Conservation (phyloP, 2,329 filamentous ascomycete species). For the Epichloe coenophiala region DNA sequence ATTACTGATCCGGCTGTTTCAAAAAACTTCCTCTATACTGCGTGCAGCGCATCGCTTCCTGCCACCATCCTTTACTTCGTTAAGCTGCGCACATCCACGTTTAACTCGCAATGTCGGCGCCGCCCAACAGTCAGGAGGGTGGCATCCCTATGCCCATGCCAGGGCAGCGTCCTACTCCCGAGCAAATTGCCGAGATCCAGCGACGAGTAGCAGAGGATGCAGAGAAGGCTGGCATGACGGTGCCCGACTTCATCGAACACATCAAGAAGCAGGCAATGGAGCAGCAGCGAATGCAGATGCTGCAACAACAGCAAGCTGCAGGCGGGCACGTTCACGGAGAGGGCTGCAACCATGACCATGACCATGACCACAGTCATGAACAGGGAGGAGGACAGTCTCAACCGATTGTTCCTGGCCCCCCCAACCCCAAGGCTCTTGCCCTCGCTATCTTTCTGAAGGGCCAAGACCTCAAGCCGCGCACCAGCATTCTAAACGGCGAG, state of each 20-base stretch:
- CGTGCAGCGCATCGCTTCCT: neutral
- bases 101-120: constrained; percentile 15
- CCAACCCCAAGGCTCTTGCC: constrained; percentile 78
- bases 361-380: constrained; percentile 12
- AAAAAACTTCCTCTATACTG: no score
- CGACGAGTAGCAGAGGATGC: constrained; percentile 72
- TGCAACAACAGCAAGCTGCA: constrained; percentile 16
- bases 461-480: constrained; percentile 79
- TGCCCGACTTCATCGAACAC: constrained; percentile 69
- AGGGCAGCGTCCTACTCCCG: constrained; percentile 50
- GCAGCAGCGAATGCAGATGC: constrained; percentile 35
- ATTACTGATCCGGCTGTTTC: neutral
- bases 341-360: constrained; percentile 16
- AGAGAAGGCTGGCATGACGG: constrained; percentile 68
- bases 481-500: constrained; percentile 88
- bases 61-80: constrained; percentile 6
- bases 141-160: constrained; percentile 14
- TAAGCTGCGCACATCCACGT: neutral
- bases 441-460: constrained; percentile 75
- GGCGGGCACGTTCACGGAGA: constrained; percentile 10
- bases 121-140: constrained; percentile 11
- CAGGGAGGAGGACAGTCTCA: constrained; percentile 41
- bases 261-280: constrained; percentile 43
- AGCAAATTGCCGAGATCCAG: constrained; percentile 79
- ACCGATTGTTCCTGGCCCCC: constrained; percentile 63